Conservation (phyloP, 2,329 filamentous ascomycete genomes). For the Sarocladiaceae sp. region DNA sequence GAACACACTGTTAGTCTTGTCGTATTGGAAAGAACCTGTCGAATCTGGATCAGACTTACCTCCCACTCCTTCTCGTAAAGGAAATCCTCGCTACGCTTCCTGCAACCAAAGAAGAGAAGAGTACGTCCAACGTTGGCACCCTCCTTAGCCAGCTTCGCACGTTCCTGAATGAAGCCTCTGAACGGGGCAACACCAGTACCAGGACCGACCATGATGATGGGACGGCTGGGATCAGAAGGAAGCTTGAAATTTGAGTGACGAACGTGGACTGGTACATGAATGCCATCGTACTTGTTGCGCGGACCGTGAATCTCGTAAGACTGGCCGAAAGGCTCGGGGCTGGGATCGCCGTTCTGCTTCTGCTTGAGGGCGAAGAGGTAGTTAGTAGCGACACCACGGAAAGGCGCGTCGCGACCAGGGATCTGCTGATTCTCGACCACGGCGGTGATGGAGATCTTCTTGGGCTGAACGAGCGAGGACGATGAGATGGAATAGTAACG, state of each 20-base stretch:
- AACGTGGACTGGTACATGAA: constrained; percentile 91
- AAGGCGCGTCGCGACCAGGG: constrained; percentile 70
- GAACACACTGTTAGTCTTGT: constrained; percentile 12
- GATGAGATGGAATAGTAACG: constrained; percentile 99
- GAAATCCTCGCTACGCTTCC: constrained; percentile 85
- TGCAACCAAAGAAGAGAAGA: constrained; percentile 91
- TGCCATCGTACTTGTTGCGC: constrained; percentile 93
- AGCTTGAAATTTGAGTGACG: constrained; percentile 99
- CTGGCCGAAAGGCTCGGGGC: constrained; percentile 76
- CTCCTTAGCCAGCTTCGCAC: constrained; percentile 74
- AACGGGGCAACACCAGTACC: constrained; percentile 97
- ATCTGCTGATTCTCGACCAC: constrained; percentile 83
- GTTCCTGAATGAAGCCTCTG: constrained; percentile 91
- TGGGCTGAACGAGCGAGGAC: constrained; percentile 87
- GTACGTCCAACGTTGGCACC: constrained; percentile 84
- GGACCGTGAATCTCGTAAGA: constrained; percentile 86
- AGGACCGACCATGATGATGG: constrained; percentile 92
- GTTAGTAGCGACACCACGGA: constrained; percentile 96
- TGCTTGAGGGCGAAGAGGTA: constrained; percentile 93
- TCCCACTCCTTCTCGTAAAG: constrained; percentile 89
- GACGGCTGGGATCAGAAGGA: constrained; percentile 89
- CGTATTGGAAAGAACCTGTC: background rate
- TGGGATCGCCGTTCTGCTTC: constrained; percentile 86
- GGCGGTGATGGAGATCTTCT: constrained; percentile 92
- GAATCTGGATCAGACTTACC: constrained; percentile 51